These are phyloP conservation scores for Rhynchosporium agropyri DNA, from an alignment of 2,329 filamentous ascomycete genomes.

Conservation along the genomic window DNA sequence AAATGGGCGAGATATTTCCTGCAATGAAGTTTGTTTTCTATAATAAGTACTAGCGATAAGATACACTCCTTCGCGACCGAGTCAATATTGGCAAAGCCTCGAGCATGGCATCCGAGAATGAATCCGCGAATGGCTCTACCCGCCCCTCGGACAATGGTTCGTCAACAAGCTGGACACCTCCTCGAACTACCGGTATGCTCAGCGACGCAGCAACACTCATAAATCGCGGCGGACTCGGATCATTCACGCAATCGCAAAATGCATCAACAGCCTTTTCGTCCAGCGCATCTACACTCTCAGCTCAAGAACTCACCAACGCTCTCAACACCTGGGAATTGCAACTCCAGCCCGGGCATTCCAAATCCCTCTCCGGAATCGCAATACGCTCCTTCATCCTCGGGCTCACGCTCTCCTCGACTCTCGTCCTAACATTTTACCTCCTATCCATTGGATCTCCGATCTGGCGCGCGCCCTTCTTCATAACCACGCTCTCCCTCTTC, in stretches of 20 bases:
- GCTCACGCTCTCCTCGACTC: constrained; percentile 29
- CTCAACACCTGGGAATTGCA: constrained; percentile 38
- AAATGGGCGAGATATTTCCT: background rate
- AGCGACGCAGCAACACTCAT: constrained; percentile 22
- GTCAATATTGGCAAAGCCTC: background rate
- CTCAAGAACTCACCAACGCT: constrained; percentile 31
- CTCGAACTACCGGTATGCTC: constrained; percentile 14
- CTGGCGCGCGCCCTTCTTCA: constrained; percentile 69
- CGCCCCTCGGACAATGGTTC: constrained; percentile 8
- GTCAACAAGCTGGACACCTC: constrained; percentile 1
- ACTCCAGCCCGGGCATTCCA: constrained; percentile 36
- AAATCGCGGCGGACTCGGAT: constrained; percentile 24
- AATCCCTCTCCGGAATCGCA: constrained; percentile 45
- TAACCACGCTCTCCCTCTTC: constrained; percentile 72
- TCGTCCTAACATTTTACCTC: constrained; percentile 35
- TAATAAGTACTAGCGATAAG: background rate
- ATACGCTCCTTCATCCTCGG: constrained; percentile 44
- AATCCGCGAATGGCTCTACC: constrained; percentile 20
- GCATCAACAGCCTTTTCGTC: background rate
- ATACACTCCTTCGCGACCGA: background rate
- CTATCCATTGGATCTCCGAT: constrained; percentile 38
- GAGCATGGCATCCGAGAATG: constrained; percentile 25
- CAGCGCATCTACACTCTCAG: background rate
- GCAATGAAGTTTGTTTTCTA: background rate
- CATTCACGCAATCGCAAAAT: constrained; percentile 3